phyloP scores from a whole-genome alignment of 345 rosid genomes.

The Salix brachista region DNA sequence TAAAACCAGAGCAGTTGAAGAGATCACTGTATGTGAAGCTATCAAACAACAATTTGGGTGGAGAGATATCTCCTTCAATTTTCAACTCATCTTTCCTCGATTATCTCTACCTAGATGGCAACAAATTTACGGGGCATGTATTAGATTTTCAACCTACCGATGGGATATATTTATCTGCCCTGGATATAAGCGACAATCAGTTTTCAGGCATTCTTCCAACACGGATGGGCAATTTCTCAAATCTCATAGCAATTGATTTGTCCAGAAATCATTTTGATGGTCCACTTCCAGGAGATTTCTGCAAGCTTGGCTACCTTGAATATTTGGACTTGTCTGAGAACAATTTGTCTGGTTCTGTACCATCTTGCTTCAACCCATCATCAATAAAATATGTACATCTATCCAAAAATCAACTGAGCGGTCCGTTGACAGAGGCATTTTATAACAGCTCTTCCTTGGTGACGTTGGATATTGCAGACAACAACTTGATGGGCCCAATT shows the following conservation, averaged over 20 bases:
- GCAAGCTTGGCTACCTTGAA: not conserved
- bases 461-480: conserved; percentile 9
- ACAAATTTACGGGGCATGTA: not conserved
- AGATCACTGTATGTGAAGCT: not conserved
- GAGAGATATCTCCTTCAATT: not conserved
- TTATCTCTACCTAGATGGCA: conserved; percentile 5
- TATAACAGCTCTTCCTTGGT: not conserved
- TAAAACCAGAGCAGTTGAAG: not conserved
- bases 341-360: not conserved
- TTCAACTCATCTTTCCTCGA: not conserved
- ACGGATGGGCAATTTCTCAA: not conserved
- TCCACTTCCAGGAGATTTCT: not conserved
- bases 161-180: fast-evolving
- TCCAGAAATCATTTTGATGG: not conserved
- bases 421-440: not conserved
- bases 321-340: conserved; percentile 1
- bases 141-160: too few species aligned
- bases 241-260: not conserved
- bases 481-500: conserved; percentile 7
- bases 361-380: not conserved
- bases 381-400: not conserved
- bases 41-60: not conserved
- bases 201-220: not conserved
- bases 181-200: not conserved
- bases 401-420: not conserved